These are phyloP conservation scores for Xylariaceae sp. DNA, from an alignment of 2,329 filamentous ascomycete genomes.

Conservation along the genomic window DNA sequence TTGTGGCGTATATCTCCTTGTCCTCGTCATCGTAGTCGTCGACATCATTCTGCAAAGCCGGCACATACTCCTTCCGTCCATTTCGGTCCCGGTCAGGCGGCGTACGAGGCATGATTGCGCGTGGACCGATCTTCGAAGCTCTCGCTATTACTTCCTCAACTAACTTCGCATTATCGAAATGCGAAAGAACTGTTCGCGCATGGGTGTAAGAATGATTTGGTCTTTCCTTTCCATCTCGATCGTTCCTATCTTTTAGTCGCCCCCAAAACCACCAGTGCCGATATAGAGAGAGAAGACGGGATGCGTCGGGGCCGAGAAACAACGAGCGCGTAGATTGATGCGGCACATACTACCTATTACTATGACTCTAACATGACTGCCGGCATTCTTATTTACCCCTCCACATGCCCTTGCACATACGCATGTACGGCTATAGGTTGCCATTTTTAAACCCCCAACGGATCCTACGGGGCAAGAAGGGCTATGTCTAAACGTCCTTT, in stretches of 20 bases:
- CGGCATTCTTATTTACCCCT: no score
- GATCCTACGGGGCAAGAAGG: neutral
- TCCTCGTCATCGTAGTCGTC: constrained; percentile 8
- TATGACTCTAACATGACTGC: no score
- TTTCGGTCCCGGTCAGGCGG: constrained; percentile 9
- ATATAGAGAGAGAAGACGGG: neutral
- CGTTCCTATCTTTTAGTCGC: neutral
- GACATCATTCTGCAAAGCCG: constrained; percentile 21
- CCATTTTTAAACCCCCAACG: constrained; percentile 5
- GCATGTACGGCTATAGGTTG: neutral
- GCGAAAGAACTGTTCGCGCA: no score
- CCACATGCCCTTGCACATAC: constrained; percentile 4
- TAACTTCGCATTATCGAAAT: no score
- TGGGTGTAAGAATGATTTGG: no score
- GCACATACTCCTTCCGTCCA: constrained; percentile 15
- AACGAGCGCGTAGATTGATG: no score
- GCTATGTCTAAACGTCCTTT: constrained; percentile 6
- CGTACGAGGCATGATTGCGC: no score
- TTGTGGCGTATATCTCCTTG: constrained; percentile 1
- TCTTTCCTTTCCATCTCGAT: neutral
- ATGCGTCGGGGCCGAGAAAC: no score
- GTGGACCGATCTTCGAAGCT: no score
- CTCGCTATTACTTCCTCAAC: no score
- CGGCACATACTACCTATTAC: no score
- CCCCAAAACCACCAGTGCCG: constrained; percentile 3